Evolutionary conservation across 305 asterid species (phyloP), one percentile per base, ranked within the genome.

Genomic region (Fraxinus baroniana): DNA sequence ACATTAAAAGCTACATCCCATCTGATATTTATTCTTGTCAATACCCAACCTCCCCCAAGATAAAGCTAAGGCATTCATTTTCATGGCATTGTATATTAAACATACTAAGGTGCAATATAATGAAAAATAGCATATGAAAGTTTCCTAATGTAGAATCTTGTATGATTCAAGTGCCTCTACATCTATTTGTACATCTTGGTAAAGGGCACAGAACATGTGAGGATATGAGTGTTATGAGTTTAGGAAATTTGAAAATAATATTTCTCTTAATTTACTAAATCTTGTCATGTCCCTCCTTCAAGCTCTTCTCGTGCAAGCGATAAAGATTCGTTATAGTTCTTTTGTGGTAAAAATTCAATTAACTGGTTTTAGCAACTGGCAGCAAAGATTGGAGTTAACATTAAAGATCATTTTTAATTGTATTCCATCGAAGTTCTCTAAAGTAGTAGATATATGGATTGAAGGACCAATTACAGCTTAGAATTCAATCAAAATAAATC

Each of bases 61-160:
- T 3, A 24, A 75, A 49, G 36, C 77, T 35, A 76, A 76, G 26
- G 36, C 79, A 80, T 80, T 17, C 22, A 66, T 24, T 75, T 66
- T 80, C 78, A 76, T 10, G 41, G 33, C 35, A 46, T 44, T 83
- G 28, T 36, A 10, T 7, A 33, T 71, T 5, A 33, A 37, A 39
- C 77, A 74, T 60, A 60, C 32, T 60, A 20, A 62, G 44, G 82
- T 76, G 70, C 33, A 41, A 60, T 60, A 83, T 44, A 76, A 62
- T 79, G 46, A 15, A 39, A 74, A 41, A 5, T 15, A 73, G 30
- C 68, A 1, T 30, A 36, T 55, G 82, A 72, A 28, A 5, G 52
- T 15, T 76, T 49, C 39, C 66, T 79, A 41, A 77, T 41, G 24
- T 36, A 77, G 22, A 22, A 64, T 66, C 35, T 44, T 62, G 15